A percentile compares a stretch with the other conserved stretches of the same genome.
Evolutionary conservation across 345 rosid species (phyloP).

Genomic region (Eucalyptus marginata): DNA sequence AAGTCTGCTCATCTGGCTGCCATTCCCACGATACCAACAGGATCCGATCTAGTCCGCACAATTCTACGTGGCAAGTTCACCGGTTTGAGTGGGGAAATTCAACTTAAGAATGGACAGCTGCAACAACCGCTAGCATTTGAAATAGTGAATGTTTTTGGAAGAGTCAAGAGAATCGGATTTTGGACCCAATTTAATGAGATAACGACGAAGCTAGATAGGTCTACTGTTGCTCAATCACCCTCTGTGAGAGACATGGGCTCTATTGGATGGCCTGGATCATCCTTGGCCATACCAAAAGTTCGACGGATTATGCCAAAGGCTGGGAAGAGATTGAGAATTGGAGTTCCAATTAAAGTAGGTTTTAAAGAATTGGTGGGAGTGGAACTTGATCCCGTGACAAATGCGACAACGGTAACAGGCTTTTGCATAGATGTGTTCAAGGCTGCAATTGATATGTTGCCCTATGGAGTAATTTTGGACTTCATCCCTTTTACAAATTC

Average conservation of each 20-base stretch:
- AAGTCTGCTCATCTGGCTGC: too few species aligned
- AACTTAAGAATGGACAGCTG: too few species aligned
- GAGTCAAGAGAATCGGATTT: not conserved
- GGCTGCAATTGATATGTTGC: not conserved
- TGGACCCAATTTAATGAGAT: constrained; percentile 15
- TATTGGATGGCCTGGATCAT: not conserved
- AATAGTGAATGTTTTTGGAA: too few species aligned
- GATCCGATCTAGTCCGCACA: too few species aligned
- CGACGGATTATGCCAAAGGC: not conserved
- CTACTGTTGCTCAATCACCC: not conserved
- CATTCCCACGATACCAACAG: too few species aligned
- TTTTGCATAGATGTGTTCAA: not conserved
- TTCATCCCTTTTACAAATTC: not conserved
- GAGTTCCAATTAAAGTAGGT: not conserved
- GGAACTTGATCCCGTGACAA: not conserved
- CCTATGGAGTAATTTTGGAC: not conserved
- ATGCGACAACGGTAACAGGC: not conserved
- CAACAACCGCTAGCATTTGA: too few species aligned
- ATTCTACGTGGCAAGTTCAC: too few species aligned
- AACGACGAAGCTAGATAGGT: not conserved
- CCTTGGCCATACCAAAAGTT: not conserved
- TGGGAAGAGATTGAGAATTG: not conserved
- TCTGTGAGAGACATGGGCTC: not conserved
- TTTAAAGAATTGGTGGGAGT: not conserved
- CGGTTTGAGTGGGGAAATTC: too few species aligned